Base-by-base conservation (phyloP, 2,329 filamentous ascomycete genomes). In the Neocatenulostroma microsporum region DNA sequence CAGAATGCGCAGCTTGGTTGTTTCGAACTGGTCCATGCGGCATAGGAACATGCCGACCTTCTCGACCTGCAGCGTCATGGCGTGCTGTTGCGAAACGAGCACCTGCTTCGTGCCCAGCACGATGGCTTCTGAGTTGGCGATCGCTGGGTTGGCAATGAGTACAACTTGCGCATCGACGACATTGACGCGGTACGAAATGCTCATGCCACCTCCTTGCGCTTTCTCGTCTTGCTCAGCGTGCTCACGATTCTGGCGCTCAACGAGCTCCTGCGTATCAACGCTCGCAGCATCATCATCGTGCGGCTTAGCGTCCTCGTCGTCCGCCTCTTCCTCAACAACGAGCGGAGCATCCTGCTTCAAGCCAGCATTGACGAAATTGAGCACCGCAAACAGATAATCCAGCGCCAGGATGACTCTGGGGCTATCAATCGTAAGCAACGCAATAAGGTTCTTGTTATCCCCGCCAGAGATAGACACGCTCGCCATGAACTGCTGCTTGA, bases 21-120 rank as follows among this genome's bases (percentile, higher is more conserved):
- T 87, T 49, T 98, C 89, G 50, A 96, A 96, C 45, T 80, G 84
- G 61, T 99, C 93, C 91, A 99, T 98, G 10, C 91, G 83, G 57
- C 93, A 98, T 21, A 98, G 63, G 60, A 95, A 99, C 91, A 99
- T 98, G 50, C 91, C 91, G 36, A 96, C 76, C 55, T 96, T 81
- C 6, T 86, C 88, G 3, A 98, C 78, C 56, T 98, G 89, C 55
- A 99, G 74, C 1, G 91, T 95, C 49, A 93, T 74, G 7, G 89
- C 85, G 64, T 96, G 86, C 59, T 98, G 93, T 52, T 94, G 84
- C 2, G 89, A 94, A 9, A 96, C 72, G 2, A 96, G 72, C 10
- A 96, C 78, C 58, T 98, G 88, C 57, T 95, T 94, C 2, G 88
- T 94, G 32, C 87, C 85, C 17, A 98, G 70, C 0, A 98, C 93